These are phyloP conservation scores for Hypoxylon sp. DNA, from an alignment of 2,329 filamentous ascomycete genomes.

Conservation along the genomic window DNA sequence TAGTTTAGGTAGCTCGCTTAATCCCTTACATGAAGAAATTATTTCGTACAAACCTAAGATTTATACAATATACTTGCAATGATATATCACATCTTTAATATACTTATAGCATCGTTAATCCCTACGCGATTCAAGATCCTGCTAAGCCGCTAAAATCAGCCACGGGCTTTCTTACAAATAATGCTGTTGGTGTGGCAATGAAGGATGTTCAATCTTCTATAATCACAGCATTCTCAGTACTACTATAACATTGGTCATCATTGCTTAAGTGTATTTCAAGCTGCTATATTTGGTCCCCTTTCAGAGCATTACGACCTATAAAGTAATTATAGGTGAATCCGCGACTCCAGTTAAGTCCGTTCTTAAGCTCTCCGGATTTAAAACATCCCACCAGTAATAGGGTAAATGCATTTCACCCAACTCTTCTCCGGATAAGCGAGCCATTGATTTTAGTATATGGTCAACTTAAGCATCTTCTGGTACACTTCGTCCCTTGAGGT, in stretches of 20 bases:
- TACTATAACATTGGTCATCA: too few species aligned
- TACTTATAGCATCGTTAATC: too few species aligned
- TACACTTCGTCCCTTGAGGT: conserved; percentile 13
- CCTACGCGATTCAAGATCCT: too few species aligned
- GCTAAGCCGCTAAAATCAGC: neutral
- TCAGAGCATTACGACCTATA: neutral
- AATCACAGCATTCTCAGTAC: too few species aligned
- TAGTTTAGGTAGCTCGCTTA: too few species aligned
- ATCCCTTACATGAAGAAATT: too few species aligned
- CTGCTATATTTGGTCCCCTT: neutral
- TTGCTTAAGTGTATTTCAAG: neutral
- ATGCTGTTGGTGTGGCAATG: neutral
- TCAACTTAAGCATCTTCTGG: neutral
- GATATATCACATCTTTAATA: too few species aligned
- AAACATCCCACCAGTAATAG: neutral
- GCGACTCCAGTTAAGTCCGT: neutral
- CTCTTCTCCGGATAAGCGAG: conserved; percentile 11
- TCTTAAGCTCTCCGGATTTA: neutral
- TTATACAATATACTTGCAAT: too few species aligned
- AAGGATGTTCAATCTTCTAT: neutral
- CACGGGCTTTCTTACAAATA: neutral
- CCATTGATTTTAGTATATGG: conserved; percentile 13
- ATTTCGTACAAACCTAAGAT: too few species aligned
- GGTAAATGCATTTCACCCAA: conserved; percentile 6
- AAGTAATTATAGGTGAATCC: neutral